A percentile compares a stretch with the other conserved stretches of the same genome.
These are phyloP conservation scores for Pseudocercospora vitis DNA, from an alignment of 2,329 filamentous ascomycete genomes.

Conservation along the genomic window DNA sequence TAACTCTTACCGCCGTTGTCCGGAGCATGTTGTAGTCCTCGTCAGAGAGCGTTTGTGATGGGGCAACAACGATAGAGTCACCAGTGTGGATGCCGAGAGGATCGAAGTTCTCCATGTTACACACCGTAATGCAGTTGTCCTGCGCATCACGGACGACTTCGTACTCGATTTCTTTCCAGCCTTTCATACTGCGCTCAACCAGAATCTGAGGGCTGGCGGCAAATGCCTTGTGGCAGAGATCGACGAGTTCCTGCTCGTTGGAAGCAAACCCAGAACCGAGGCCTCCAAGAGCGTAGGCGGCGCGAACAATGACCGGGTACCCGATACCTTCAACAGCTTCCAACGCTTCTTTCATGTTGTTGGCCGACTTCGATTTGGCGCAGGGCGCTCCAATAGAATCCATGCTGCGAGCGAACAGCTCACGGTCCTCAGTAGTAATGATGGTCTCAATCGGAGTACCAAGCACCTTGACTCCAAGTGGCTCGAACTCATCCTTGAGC, in stretches of 20 bases:
- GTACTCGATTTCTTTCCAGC: slow-evolving; percentile 99
- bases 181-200: slow-evolving; percentile 98
- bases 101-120: slow-evolving; percentile 99
- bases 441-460: slow-evolving; percentile 97
- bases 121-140: slow-evolving; percentile 99
- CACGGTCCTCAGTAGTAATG: slow-evolving; percentile 96
- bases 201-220: slow-evolving; percentile 93
- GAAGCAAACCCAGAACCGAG: slow-evolving; percentile 94
- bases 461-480: slow-evolving; percentile 86
- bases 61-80: slow-evolving; percentile 96
- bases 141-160: slow-evolving; percentile 93
- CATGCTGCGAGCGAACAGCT: slow-evolving; percentile 97
- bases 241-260: slow-evolving; percentile 75
- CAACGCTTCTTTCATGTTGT: slow-evolving; percentile 82
- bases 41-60: slow-evolving; percentile 93
- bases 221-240: slow-evolving; percentile 92
- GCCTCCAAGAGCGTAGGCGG: slow-evolving; percentile 92
- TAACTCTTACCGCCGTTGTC: slow-evolving; percentile 94
- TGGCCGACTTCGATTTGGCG: slow-evolving; percentile 93
- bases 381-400: slow-evolving; percentile 97
- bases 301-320: slow-evolving; percentile 95
- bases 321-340: slow-evolving; percentile 86
- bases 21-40: slow-evolving; percentile 99
- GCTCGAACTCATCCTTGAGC: slow-evolving; percentile 94
- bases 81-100: slow-evolving; percentile 96